Evolutionary conservation across 2,329 filamentous ascomycete species (phyloP).

Genomic region (Graphilbum ipis-grandicollis): DNA sequence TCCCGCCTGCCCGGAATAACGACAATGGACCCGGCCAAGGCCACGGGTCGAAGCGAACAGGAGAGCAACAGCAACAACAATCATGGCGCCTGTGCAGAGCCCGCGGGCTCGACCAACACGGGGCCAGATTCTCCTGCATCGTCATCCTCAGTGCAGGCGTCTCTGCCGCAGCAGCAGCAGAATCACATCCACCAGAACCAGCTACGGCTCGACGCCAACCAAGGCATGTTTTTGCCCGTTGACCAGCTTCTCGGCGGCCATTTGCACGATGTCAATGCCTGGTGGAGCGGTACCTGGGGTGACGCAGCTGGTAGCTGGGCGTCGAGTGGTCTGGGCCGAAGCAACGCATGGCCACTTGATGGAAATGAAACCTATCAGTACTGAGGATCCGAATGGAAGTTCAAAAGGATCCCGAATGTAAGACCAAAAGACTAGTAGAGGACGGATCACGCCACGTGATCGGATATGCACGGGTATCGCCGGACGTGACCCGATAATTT

Average conservation of each 20-base stretch:
- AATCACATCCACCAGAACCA: neutral
- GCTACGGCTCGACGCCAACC: neutral
- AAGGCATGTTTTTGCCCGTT: constrained; percentile 1
- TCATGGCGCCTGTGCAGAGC: neutral
- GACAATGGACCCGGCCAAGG: neutral
- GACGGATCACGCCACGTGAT: too few species aligned
- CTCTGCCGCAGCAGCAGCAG: too few species aligned
- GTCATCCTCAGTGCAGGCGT: too few species aligned
- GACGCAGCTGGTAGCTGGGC: constrained; percentile 1
- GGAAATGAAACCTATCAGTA: too few species aligned
- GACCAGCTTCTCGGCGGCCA: constrained; percentile 2
- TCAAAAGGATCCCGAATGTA: too few species aligned
- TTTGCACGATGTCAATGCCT: constrained; percentile 1
- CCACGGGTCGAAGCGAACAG: neutral
- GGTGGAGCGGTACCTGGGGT: constrained; percentile 3
- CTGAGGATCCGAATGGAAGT: too few species aligned
- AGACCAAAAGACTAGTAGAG: too few species aligned
- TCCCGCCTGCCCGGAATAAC: constrained; percentile 1
- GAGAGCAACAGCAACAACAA: neutral
- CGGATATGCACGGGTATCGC: too few species aligned
- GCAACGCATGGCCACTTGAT: neutral
- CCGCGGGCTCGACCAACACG: too few species aligned
- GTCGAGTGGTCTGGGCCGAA: neutral
- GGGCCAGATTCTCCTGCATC: neutral
- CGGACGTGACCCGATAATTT: too few species aligned